Conservation (phyloP, 805 yeast genomes). For the Candida insectorum region DNA sequence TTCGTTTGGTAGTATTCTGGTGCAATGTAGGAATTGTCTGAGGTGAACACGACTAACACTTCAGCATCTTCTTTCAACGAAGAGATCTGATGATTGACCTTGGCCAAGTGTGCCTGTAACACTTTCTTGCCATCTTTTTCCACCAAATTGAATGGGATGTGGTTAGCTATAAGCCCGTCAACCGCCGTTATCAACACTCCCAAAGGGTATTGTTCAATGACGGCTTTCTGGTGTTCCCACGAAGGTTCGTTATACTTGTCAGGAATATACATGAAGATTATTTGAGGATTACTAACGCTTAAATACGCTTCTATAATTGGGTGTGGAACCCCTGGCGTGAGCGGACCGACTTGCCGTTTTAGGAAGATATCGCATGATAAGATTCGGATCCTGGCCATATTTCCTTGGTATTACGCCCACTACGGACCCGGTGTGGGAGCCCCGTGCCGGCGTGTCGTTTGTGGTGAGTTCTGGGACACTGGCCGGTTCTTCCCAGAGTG, state of each 20-base stretch:
- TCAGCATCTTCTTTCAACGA: slow-evolving; percentile 34
- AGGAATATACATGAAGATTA: slow-evolving; percentile 45
- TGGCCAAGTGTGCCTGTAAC: slow-evolving; percentile 55
- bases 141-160: slow-evolving; percentile 50
- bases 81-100: slow-evolving; percentile 48
- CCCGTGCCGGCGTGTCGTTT: too few species aligned
- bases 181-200: slow-evolving; percentile 46
- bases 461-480: too few species aligned
- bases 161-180: slow-evolving; percentile 48
- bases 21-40: slow-evolving; percentile 49
- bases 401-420: too few species aligned
- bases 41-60: slow-evolving; percentile 51
- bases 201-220: slow-evolving; percentile 48
- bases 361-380: too few species aligned
- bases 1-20: slow-evolving; percentile 61
- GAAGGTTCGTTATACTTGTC: slow-evolving; percentile 24
- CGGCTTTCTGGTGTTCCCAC: slow-evolving; percentile 34
- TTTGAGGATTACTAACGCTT: too few species aligned
- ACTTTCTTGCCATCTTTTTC: slow-evolving; percentile 31
- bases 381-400: too few species aligned
- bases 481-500: too few species aligned
- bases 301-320: too few species aligned
- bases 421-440: too few species aligned
- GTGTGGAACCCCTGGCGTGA: too few species aligned
- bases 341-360: too few species aligned